phyloP scores from a whole-genome alignment of 495 filamentous ascomycete species.

The Penicillium paxilli region DNA sequence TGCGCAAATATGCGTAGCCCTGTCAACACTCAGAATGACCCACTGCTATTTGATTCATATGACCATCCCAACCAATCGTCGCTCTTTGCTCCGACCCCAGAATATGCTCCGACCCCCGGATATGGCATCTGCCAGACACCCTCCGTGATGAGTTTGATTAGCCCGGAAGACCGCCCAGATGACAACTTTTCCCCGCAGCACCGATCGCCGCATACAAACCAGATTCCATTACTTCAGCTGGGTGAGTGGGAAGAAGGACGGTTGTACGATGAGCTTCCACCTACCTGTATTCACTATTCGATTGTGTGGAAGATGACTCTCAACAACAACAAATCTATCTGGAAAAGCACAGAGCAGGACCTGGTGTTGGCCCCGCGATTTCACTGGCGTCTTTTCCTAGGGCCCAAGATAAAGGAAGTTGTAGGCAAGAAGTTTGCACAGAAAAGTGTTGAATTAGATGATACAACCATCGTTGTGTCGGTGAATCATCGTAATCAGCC shows the following conservation, averaged over 20 bases:
- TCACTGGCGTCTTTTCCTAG: constrained; percentile 21
- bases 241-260: constrained; percentile 21
- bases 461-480: constrained; percentile 7
- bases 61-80: no score
- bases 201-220: no score
- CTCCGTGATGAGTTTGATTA: no score
- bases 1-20: no score
- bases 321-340: constrained; percentile 26
- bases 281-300: constrained; percentile 34
- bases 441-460: constrained; percentile 6
- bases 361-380: constrained; percentile 21
- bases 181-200: no score
- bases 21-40: no score
- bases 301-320: constrained; percentile 36
- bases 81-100: no score
- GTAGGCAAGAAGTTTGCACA: background rate
- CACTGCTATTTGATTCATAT: no score
- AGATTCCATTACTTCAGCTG: constrained; percentile 3
- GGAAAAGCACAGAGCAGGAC: constrained; percentile 28
- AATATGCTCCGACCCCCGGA: no score
- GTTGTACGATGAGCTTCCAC: constrained; percentile 29
- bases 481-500: constrained; percentile 6
- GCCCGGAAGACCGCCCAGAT: no score
- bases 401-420: constrained; percentile 6
- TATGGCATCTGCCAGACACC: no score